phyloP scores from a whole-genome alignment of 495 filamentous ascomycete genomes.

The Tuber borchii region DNA sequence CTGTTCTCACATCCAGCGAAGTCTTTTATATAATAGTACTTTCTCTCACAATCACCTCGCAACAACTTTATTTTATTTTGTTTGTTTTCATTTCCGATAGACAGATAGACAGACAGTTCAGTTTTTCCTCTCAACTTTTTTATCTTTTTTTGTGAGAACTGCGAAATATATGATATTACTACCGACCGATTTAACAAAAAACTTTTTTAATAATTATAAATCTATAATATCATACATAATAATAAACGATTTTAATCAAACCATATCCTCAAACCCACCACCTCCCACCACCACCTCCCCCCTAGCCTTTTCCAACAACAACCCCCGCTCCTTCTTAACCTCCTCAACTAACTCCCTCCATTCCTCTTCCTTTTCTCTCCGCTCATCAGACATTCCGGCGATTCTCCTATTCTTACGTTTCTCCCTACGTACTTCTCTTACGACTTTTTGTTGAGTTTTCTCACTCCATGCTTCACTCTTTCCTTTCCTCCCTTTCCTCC shows the following conservation, averaged over 20 bases:
- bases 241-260: background rate
- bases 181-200: no score
- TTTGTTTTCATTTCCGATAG: no score
- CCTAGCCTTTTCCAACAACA: conserved; percentile 38
- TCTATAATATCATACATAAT: background rate
- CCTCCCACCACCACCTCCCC: conserved; percentile 25
- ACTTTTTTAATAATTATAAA: no score
- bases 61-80: no score
- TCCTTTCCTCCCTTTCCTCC: conserved; percentile 51
- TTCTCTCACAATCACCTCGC: no score
- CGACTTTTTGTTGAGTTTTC: conserved; percentile 64
- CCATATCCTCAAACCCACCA: conserved; percentile 36
- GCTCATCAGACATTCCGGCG: conserved; percentile 67
- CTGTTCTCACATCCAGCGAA: no score
- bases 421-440: conserved; percentile 61
- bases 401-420: conserved; percentile 68
- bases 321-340: conserved; percentile 52
- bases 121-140: no score
- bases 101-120: no score
- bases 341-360: conserved; percentile 66
- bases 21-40: no score
- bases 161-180: no score
- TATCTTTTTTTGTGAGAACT: no score
- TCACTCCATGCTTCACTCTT: conserved; percentile 67
- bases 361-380: conserved; percentile 62